phyloP scores from a whole-genome alignment of 2,329 filamentous ascomycete genomes.

The Claviceps pusilla region DNA sequence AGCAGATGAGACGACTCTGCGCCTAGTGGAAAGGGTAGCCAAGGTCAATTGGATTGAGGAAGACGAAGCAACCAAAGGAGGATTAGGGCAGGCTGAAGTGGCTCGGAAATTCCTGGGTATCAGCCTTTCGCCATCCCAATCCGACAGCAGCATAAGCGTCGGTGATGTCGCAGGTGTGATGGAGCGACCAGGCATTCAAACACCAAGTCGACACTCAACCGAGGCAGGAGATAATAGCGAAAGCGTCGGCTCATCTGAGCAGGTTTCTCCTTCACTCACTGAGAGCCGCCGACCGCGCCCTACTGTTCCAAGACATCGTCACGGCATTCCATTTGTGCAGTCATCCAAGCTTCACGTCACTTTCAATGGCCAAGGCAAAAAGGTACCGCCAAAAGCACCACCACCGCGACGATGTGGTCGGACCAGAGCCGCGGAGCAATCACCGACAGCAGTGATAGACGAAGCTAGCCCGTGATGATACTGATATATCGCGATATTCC shows the following conservation, averaged over 20 bases:
- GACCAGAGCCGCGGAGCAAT: slow-evolving; percentile 20
- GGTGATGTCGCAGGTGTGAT: slow-evolving; percentile 63
- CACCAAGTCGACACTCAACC: slow-evolving; percentile 48
- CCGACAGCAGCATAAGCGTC: slow-evolving; percentile 61
- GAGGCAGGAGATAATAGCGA: slow-evolving; percentile 11
- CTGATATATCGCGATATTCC: neutral
- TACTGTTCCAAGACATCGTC: slow-evolving; percentile 40
- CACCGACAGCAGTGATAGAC: slow-evolving; percentile 8
- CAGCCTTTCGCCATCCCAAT: slow-evolving; percentile 48
- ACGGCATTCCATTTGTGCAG: slow-evolving; percentile 32
- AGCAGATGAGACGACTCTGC: slow-evolving; percentile 63
- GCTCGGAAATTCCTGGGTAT: slow-evolving; percentile 53
- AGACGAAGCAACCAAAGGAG: slow-evolving; percentile 19
- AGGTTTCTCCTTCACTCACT: slow-evolving; percentile 8
- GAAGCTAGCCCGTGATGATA: neutral
- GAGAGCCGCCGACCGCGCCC: slow-evolving; percentile 35
- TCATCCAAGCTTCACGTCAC: slow-evolving; percentile 16
- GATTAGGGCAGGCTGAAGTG: slow-evolving; percentile 28
- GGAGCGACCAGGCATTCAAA: slow-evolving; percentile 70
- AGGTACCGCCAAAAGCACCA: slow-evolving; percentile 29
- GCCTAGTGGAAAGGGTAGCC: slow-evolving; percentile 60
- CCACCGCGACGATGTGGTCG: slow-evolving; percentile 31
- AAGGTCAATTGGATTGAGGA: slow-evolving; percentile 54
- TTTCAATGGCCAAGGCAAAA: slow-evolving; percentile 21
- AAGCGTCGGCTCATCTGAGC: slow-evolving; percentile 8